A percentile compares a stretch with the other conserved stretches of the same genome.
Evolutionary conservation across 257 asterid species (phyloP).

Genomic region (Plantago ovata): DNA sequence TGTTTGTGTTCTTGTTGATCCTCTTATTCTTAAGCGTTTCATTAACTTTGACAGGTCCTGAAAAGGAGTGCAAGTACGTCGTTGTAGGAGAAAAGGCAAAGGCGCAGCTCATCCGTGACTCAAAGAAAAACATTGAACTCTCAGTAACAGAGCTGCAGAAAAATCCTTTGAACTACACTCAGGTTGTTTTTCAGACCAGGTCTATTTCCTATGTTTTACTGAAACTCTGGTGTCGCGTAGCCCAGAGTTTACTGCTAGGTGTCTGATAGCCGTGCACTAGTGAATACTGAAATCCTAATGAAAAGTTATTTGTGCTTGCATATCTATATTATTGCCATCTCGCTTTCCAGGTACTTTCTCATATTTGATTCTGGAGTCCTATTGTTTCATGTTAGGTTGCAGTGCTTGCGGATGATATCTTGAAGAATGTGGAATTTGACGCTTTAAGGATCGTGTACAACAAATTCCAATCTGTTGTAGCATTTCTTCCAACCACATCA

Average conservation of each 20-base stretch:
- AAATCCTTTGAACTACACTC: slow-evolving; percentile 89
- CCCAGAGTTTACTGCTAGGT: not conserved
- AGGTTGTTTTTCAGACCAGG: slow-evolving; percentile 49
- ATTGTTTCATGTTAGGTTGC: slow-evolving; percentile 62
- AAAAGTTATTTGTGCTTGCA: not conserved
- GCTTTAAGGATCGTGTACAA: slow-evolving; percentile 82
- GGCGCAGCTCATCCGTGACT: slow-evolving; percentile 89
- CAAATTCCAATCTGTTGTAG: slow-evolving; percentile 87
- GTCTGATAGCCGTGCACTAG: not conserved
- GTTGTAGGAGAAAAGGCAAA: slow-evolving; percentile 95
- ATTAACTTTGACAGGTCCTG: slow-evolving; percentile 55
- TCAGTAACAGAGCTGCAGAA: slow-evolving; percentile 84
- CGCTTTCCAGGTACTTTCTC: not conserved
- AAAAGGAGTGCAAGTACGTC: slow-evolving; percentile 71
- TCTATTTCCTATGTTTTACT: not conserved
- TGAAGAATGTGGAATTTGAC: slow-evolving; percentile 87
- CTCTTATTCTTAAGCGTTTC: slow-evolving; percentile 10
- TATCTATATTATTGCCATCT: not conserved
- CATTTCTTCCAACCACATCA: slow-evolving; percentile 67
- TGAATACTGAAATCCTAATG: not conserved
- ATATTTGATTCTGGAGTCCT: slow-evolving; percentile 11
- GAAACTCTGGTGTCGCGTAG: not conserved
- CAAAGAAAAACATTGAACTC: slow-evolving; percentile 64
- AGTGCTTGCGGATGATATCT: slow-evolving; percentile 93
- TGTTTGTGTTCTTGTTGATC: slow-evolving; percentile 6